phyloP scores from a whole-genome alignment of 257 asterid species.

The Paraleonurus japonicus region DNA sequence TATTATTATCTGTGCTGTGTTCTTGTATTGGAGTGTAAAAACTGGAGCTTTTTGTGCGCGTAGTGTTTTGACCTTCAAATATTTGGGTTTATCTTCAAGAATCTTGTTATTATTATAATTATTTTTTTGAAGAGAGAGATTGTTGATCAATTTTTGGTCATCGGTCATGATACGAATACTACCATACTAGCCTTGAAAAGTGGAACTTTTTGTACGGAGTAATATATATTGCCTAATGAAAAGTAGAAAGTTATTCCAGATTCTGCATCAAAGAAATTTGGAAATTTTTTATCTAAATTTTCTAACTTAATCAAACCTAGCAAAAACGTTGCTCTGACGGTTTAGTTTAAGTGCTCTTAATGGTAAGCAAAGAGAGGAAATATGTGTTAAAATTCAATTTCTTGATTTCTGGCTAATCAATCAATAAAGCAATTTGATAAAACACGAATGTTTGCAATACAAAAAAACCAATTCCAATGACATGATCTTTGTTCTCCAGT shows the following conservation, averaged over 20 bases:
- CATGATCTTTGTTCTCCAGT: background rate
- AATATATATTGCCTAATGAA: background rate
- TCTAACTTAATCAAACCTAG: background rate
- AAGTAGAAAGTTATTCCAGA: background rate
- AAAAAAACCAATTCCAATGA: background rate
- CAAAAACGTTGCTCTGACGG: background rate
- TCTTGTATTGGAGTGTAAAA: conserved; percentile 22
- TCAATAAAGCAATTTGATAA: background rate
- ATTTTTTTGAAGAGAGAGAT: background rate
- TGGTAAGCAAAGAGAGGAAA: conserved; percentile 12
- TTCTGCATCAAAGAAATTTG: background rate
- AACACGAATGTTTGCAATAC: background rate
- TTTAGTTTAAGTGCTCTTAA: background rate
- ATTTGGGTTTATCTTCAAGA: conserved; percentile 20
- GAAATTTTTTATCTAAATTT: background rate
- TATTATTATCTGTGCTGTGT: conserved; percentile 8
- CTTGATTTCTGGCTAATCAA: background rate
- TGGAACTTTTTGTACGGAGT: background rate
- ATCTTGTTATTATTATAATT: background rate
- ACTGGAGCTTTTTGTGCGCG: conserved; percentile 21
- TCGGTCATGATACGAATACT: background rate
- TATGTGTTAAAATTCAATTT: background rate
- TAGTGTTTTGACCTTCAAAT: background rate
- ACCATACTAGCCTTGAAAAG: background rate
- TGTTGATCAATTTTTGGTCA: conserved; percentile 15